Percentiles rank a stretch among this genome's conserved stretches.
Conservation (phyloP, 139 green algal genomes). For the Tetraselmis chui region DNA sequence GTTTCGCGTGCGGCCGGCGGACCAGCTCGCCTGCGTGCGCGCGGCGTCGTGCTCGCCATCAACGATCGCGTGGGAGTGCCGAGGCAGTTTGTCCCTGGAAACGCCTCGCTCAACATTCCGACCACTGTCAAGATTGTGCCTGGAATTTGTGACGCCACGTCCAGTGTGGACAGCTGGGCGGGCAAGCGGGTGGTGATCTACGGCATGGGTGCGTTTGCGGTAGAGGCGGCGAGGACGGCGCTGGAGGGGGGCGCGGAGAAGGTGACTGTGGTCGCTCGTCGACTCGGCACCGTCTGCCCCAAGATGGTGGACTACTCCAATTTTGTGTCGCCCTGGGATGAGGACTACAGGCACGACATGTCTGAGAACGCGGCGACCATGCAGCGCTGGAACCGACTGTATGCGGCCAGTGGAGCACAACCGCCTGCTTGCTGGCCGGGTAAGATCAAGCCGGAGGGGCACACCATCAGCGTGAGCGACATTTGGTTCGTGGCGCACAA, state of each 20-base stretch:
- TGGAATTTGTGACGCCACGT: not conserved
- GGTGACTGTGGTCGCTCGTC: not conserved
- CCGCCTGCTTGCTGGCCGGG: not conserved
- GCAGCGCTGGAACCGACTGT: not conserved
- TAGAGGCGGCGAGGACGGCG: not conserved
- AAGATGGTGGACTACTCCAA: slow-evolving; percentile 2
- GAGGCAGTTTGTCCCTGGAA: not conserved
- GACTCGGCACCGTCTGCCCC: slow-evolving; percentile 1
- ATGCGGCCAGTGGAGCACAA: not conserved
- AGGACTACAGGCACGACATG: not conserved
- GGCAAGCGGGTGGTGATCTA: slow-evolving; percentile 1
- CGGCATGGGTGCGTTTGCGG: slow-evolving; percentile 4
- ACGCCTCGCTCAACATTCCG: not conserved
- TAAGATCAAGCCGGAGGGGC: not conserved
- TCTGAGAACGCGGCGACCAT: not conserved
- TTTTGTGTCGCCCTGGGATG: not conserved
- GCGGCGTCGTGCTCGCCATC: not conserved
- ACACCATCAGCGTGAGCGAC: not conserved
- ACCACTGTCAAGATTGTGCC: not conserved
- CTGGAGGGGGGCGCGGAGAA: not conserved
- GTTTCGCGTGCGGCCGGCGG: not conserved
- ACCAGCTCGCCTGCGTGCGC: not conserved
- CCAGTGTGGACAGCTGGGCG: not conserved
- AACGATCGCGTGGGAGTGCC: slow-evolving; percentile 1
- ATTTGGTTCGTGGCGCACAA: slow-evolving; percentile 5